Percentiles rank a stretch among this genome's conserved stretches.
These are phyloP conservation scores for Babesia bovis DNA, from an alignment of 169 alveolate species.

Conservation along the genomic window DNA sequence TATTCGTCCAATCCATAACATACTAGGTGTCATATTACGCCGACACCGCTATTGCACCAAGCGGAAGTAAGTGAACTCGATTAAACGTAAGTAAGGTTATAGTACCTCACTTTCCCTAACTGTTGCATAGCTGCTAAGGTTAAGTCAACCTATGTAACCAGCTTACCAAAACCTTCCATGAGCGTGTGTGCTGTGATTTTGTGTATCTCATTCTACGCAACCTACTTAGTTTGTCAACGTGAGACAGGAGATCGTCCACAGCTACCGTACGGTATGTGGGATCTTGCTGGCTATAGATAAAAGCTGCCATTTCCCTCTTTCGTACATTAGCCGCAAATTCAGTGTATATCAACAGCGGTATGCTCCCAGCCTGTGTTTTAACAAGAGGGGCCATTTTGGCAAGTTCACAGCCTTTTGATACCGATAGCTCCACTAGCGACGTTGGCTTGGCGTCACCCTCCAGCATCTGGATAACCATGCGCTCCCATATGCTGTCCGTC, in stretches of 20 bases:
- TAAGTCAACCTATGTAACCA: background rate
- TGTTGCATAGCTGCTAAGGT: background rate
- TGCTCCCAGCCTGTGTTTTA: slow-evolving; percentile 1
- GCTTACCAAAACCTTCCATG: slow-evolving; percentile 56
- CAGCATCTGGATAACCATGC: slow-evolving; percentile 9
- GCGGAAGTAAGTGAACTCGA: slow-evolving; percentile 57
- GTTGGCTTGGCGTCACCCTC: slow-evolving; percentile 34
- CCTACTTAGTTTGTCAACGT: slow-evolving; percentile 49
- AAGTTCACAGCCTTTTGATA: slow-evolving; percentile 37
- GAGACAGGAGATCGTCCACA: slow-evolving; percentile 35
- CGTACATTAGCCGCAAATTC: slow-evolving; percentile 40
- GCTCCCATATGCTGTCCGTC: slow-evolving; percentile 30
- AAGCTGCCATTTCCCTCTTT: slow-evolving; percentile 29
- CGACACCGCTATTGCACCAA: slow-evolving; percentile 15
- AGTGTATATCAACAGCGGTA: slow-evolving; percentile 40
- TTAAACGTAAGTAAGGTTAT: slow-evolving; percentile 59
- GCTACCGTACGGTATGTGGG: slow-evolving; percentile 2
- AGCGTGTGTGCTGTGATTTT: slow-evolving; percentile 36
- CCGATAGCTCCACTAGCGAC: slow-evolving; percentile 37
- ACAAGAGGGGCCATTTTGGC: slow-evolving; percentile 30
- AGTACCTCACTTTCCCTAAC: slow-evolving; percentile 15
- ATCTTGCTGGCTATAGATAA: slow-evolving; percentile 25
- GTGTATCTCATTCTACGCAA: background rate
- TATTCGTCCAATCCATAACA: slow-evolving; percentile 24
- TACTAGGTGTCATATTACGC: slow-evolving; percentile 17